Conservation (phyloP, 148 eudicot species). For the Diospyros lotus region DNA sequence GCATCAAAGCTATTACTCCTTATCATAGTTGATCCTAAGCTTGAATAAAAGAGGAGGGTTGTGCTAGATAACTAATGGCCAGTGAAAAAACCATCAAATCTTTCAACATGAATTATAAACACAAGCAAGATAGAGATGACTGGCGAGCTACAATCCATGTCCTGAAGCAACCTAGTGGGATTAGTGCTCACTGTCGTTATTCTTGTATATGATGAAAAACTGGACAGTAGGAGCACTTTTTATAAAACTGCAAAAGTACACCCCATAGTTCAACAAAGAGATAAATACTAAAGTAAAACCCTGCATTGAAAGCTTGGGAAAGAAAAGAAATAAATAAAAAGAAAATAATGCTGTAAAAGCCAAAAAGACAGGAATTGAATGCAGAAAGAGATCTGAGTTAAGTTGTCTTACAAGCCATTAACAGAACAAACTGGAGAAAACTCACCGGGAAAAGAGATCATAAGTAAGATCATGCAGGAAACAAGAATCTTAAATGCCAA, state of each 20-base stretch:
- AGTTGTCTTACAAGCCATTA: background rate
- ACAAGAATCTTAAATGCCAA: constrained; percentile 2
- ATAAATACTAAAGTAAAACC: background rate
- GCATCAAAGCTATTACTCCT: too few species aligned
- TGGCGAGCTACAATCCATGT: too few species aligned
- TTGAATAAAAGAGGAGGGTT: too few species aligned
- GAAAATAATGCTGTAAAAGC: background rate
- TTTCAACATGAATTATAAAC: too few species aligned
- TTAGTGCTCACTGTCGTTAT: too few species aligned
- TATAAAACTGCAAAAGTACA: background rate
- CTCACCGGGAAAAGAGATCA: background rate
- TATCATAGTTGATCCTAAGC: too few species aligned
- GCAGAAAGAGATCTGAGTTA: background rate
- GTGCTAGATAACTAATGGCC: too few species aligned
- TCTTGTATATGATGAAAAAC: background rate
- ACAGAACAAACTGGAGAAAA: background rate
- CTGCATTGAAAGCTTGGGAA: background rate
- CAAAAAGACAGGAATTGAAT: background rate
- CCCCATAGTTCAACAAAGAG: background rate
- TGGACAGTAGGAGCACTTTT: background rate
- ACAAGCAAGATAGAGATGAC: too few species aligned
- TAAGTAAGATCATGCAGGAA: background rate
- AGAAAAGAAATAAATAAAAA: background rate
- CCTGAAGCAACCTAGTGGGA: too few species aligned
- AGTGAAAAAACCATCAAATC: too few species aligned